These are phyloP conservation scores for Pestalotiopsis fici DNA, from an alignment of 2,329 filamentous ascomycete species.

Conservation along the genomic window DNA sequence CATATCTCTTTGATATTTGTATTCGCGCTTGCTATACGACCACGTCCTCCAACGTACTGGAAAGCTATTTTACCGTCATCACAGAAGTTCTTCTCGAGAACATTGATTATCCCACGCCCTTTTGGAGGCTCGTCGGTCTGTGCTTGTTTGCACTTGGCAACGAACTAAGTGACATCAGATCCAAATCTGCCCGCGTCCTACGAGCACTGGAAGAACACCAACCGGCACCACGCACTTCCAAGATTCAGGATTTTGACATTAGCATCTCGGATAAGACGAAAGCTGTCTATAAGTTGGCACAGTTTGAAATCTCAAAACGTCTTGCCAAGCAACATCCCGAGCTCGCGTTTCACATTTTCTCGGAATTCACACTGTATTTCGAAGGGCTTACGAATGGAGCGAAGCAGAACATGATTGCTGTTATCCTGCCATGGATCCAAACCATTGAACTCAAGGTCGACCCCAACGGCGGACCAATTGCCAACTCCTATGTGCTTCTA, in stretches of 20 bases:
- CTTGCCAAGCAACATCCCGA: slow-evolving; percentile 87
- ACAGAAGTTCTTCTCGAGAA: slow-evolving; percentile 84
- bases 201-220: slow-evolving; percentile 82
- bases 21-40: slow-evolving; percentile 89
- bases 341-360: slow-evolving; percentile 90
- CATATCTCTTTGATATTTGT: slow-evolving; percentile 84
- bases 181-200: slow-evolving; percentile 81
- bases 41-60: slow-evolving; percentile 78
- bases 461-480: slow-evolving; percentile 86
- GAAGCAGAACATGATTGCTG: slow-evolving; percentile 91
- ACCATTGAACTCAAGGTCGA: slow-evolving; percentile 90
- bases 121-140: slow-evolving; percentile 88
- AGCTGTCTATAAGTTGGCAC: slow-evolving; percentile 94
- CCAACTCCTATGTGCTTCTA: slow-evolving; percentile 89
- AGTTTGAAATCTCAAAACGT: slow-evolving; percentile 93
- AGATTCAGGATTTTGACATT: slow-evolving; percentile 96
- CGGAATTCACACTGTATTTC: slow-evolving; percentile 92
- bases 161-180: slow-evolving; percentile 83
- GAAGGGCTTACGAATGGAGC: slow-evolving; percentile 80
- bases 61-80: slow-evolving; percentile 94
- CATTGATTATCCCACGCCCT: slow-evolving; percentile 78
- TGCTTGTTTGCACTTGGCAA: slow-evolving; percentile 93
- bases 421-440: slow-evolving; percentile 95
- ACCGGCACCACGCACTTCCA: slow-evolving; percentile 72
- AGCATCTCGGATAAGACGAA: slow-evolving; percentile 98